phyloP scores from a whole-genome alignment of 169 alveolate genomes.

The Plasmodium coatneyi region DNA sequence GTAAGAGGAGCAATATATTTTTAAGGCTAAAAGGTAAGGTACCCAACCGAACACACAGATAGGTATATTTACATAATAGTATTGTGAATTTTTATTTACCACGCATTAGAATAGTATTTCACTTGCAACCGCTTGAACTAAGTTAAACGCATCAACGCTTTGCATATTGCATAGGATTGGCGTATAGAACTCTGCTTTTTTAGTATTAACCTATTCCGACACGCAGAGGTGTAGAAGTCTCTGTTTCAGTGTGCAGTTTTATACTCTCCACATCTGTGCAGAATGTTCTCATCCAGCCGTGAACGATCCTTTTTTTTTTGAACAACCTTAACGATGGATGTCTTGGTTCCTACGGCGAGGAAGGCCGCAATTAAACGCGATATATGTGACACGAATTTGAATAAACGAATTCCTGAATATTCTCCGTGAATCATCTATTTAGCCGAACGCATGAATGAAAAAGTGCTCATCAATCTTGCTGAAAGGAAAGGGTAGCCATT shows the following conservation, averaged over 20 bases:
- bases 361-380: constrained; percentile 9
- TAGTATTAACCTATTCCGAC: background rate
- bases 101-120: background rate
- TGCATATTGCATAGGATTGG: background rate
- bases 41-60: background rate
- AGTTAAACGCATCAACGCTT: background rate
- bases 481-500: background rate
- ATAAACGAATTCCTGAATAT: background rate
- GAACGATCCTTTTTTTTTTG: background rate
- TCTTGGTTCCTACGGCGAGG: constrained; percentile 37
- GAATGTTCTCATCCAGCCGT: background rate
- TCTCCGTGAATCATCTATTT: background rate
- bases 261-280: background rate
- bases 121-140: background rate
- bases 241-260: background rate
- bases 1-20: too few species aligned
- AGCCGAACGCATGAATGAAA: background rate
- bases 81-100: background rate
- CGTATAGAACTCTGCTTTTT: background rate
- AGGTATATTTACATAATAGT: too few species aligned
- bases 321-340: constrained; percentile 26
- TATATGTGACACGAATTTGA: background rate
- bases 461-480: background rate
- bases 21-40: background rate
- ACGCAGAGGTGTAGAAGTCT: background rate